Conservation (phyloP, 1,139 yeast species). For the Lodderomyces metapsilosis region DNA sequence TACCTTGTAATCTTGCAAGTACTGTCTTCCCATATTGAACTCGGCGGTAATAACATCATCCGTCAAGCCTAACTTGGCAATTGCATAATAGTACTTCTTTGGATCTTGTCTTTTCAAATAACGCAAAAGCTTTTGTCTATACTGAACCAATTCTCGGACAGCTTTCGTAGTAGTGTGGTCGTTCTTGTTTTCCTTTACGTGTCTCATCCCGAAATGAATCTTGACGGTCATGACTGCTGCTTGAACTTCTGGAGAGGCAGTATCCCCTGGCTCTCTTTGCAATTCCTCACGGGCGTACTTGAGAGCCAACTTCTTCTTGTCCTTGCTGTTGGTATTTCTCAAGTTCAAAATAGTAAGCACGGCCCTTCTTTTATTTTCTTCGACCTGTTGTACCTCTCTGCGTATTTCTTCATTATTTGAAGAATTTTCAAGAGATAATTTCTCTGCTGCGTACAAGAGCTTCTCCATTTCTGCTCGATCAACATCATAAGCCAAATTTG, state of each 20-base stretch:
- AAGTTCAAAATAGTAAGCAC: constrained; percentile 70
- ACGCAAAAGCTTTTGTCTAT: constrained; percentile 78
- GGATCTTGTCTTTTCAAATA: constrained; percentile 81
- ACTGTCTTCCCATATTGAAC: constrained; percentile 79
- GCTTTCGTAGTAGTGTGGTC: constrained; percentile 69
- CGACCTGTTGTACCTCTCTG: constrained; percentile 42
- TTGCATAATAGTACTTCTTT: constrained; percentile 78
- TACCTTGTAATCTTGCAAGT: constrained; percentile 81
- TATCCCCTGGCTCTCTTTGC: constrained; percentile 81
- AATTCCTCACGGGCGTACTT: constrained; percentile 74
- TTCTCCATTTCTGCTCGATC: constrained; percentile 68
- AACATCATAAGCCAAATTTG: constrained; percentile 58
- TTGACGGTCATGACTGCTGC: constrained; percentile 86
- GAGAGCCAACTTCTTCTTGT: constrained; percentile 58
- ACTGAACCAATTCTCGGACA: constrained; percentile 81
- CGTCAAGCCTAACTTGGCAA: constrained; percentile 82
- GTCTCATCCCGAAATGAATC: constrained; percentile 76
- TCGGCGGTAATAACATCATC: constrained; percentile 78
- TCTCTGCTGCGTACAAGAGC: constrained; percentile 72
- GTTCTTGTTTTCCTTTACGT: constrained; percentile 68
- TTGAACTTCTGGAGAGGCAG: constrained; percentile 94
- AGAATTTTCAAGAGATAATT: constrained; percentile 34
- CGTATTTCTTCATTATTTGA: constrained; percentile 36
- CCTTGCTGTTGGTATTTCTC: constrained; percentile 65
- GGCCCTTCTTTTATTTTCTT: constrained; percentile 65